phyloP scores from a whole-genome alignment of 169 alveolate species.

The Plasmodium sp. region DNA sequence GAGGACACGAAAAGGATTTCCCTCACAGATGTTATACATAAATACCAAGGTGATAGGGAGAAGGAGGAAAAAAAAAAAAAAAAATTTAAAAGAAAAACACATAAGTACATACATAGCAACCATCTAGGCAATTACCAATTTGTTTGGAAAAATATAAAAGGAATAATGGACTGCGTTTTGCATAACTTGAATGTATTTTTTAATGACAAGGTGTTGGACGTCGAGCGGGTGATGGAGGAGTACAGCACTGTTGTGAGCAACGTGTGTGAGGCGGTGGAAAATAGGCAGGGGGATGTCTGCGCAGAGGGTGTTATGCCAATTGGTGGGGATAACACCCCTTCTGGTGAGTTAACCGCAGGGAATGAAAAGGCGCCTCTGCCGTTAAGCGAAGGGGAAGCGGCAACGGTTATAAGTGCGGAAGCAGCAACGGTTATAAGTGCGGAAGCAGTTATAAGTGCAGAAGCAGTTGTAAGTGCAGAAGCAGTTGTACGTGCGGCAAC shows the following conservation, averaged over 20 bases:
- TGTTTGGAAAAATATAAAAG: slow-evolving; percentile 7
- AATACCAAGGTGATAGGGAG: slow-evolving; percentile 37
- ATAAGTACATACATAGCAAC: slow-evolving; percentile 41
- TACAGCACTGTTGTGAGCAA: slow-evolving; percentile 18
- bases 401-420: not conserved
- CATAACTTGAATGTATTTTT: slow-evolving; percentile 32
- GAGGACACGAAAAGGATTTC: not conserved
- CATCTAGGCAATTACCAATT: slow-evolving; percentile 2
- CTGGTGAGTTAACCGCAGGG: not conserved
- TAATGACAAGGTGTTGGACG: slow-evolving; percentile 23
- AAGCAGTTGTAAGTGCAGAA: not conserved
- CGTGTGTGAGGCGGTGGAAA: not conserved
- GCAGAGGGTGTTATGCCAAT: not conserved
- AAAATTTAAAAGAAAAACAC: slow-evolving; percentile 8
- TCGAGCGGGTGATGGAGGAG: not conserved
- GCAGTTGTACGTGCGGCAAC: too few relatives aligned
- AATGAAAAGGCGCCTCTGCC: not conserved
- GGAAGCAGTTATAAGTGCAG: too few relatives aligned
- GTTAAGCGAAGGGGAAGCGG: not conserved
- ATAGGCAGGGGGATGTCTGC: not conserved
- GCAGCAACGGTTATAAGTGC: too few relatives aligned
- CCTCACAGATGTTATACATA: slow-evolving; percentile 2
- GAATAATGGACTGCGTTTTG: slow-evolving; percentile 28
- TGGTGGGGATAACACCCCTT: not conserved
- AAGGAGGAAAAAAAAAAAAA: slow-evolving; percentile 2